Base-by-base conservation (phyloP, 139 green algal species). In the Tetraselmis chui region DNA sequence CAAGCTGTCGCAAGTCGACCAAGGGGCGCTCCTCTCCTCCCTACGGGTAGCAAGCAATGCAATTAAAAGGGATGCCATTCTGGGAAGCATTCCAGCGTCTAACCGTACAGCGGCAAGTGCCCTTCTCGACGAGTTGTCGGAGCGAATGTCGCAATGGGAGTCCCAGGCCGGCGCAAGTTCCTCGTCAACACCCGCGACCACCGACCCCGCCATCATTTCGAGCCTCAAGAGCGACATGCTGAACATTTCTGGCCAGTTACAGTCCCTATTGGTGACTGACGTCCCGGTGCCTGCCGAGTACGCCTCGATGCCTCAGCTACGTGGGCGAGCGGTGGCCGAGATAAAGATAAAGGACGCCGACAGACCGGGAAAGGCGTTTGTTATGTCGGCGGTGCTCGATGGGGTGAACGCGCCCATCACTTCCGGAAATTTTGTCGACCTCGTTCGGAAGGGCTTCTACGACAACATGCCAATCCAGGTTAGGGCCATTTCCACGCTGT, bases 391-490 rank as follows among this genome's bases (percentile, higher is more conserved):
- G 45, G 94, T 96, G 29, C 80, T 96, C 31, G 97, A 99, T 82
- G 97, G 97, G 32, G 98, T 96, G 90, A 99, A 98, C 84, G 97
- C 97, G 0, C 97, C 97, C 28, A 86, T 99, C 29, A 96, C 91
- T 18, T 5, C 85, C 22, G 97, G 97, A 29, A 92, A 97, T 83
- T 99, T 99, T 87, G 83, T 96, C 24, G 97, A 99, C 90, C 93
- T 99, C 28, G 95, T 97, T 32, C 2, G 86, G 25, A 84, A 88
- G 23, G 83, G 87, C 22, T 99, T 99, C 86, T 99, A 99, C 83
- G 87, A 99, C 85, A 83, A 87, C 84, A 99, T 99, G 95, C 92
- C 98, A 81, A 94, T 99, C 75, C 45, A 67, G 45, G 45, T 67
- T n/a, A n/a, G n/a, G n/a, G n/a, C n/a, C n/a, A n/a, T n/a, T n/a